A percentile compares a stretch with the other conserved stretches of the same genome.
phyloP scores from a whole-genome alignment of 116 monocot genomes.

The Dioscorea cayenensis region DNA sequence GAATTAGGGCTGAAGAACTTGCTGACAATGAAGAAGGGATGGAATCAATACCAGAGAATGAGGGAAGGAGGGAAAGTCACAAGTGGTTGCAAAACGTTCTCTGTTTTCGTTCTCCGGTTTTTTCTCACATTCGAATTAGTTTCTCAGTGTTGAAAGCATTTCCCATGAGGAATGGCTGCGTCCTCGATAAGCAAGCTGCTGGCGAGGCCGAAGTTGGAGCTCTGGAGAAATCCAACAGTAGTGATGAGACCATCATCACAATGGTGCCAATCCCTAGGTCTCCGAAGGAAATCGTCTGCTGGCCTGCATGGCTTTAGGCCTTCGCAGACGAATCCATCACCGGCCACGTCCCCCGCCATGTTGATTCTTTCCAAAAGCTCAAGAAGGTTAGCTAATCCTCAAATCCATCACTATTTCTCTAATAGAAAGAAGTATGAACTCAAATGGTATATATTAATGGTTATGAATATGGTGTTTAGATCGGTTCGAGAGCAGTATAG shows the following conservation, averaged over 20 bases:
- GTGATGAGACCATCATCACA: slow-evolving; percentile 3
- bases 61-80: neutral
- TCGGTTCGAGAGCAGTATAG: slow-evolving; percentile 88
- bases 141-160: neutral
- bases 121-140: too few relatives aligned
- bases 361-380: slow-evolving; percentile 54
- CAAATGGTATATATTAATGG: neutral
- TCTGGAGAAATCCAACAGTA: neutral
- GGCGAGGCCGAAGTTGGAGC: neutral
- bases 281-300: slow-evolving; percentile 8
- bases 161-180: slow-evolving; percentile 19
- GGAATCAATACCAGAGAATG: too few relatives aligned
- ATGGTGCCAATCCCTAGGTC: slow-evolving; percentile 1
- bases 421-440: neutral
- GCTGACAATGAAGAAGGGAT: too few relatives aligned
- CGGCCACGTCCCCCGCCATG: slow-evolving; percentile 35
- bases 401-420: neutral
- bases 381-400: slow-evolving; percentile 24
- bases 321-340: slow-evolving; percentile 44
- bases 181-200: slow-evolving; percentile 7
- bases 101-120: neutral
- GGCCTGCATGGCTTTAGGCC: slow-evolving; percentile 50
- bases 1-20: too few relatives aligned
- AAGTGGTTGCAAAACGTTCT: neutral
- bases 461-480: slow-evolving; percentile 15